Base-by-base conservation (phyloP, 2,329 filamentous ascomycete genomes). In the Teratosphaeria viscida region DNA sequence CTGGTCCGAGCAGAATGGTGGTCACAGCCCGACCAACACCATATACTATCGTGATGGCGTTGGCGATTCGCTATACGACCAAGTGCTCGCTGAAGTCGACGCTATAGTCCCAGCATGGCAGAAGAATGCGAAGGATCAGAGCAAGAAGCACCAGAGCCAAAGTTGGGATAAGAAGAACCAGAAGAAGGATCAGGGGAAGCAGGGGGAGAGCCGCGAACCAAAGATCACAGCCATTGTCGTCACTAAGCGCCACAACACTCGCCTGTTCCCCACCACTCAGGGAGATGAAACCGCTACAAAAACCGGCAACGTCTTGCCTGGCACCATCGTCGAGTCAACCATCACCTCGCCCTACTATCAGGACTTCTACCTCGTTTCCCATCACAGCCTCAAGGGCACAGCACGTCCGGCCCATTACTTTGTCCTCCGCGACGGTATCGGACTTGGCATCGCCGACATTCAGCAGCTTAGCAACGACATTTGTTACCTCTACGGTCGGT, bases 201-300 rank as follows among this genome's bases (percentile, higher is more conserved):
- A 37, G 34, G 34, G 3, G 7, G 8, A 8, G 34, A 37, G 34
- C 34, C 7, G 34, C 34, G 34, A 37, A 37, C 34, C 34, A 12
- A 37, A 37, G 34, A 34, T 73, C 23, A 72, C 67, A 0, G 63
- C 71, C n/a, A 53, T 77, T 2, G 34, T 37, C 34, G 34, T 3
- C 2, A 67, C 64, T 1, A 76, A 77, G 56, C 67, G 74, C 0
- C 76, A 78, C 59, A 64, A 74, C 57, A 68, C 70, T 1, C 69
- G 75, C 1, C 75, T 78, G 64, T 77, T 70, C 59, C 66, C 70
- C 1, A 7, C 12, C 34, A 7, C 7, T 37, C 34, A 7, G 34
- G 12, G 12, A 37, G 34, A 12, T 12, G 8, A 37, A 7, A 12
- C 1, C 7, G 63, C 35, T 12, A 55, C 54, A 2, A 47, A 56